These are phyloP conservation scores for Paracamarosporium sp. DNA, from an alignment of 2,329 filamentous ascomycete genomes.

Conservation along the genomic window DNA sequence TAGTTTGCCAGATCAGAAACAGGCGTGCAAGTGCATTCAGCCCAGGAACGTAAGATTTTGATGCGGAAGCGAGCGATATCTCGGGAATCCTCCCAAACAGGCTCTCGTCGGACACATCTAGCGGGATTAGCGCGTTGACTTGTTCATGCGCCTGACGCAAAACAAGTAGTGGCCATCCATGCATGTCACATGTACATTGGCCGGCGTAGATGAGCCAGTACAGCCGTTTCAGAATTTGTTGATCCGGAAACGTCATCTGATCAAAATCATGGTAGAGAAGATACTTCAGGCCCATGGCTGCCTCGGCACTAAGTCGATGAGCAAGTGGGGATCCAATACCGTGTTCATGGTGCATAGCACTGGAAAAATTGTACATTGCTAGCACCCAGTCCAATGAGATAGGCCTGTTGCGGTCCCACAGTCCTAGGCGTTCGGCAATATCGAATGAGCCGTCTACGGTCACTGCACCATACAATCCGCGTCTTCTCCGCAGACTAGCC, in stretches of 20 bases:
- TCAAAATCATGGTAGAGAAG: conserved; percentile 17
- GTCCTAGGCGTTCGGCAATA: conserved; percentile 17
- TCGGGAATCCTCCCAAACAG: conserved; percentile 4
- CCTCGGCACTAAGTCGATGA: conserved; percentile 19
- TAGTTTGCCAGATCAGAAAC: conserved; percentile 28
- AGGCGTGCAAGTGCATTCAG: conserved; percentile 25
- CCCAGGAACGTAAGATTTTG: conserved; percentile 21
- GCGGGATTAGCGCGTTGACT: conserved; percentile 15
- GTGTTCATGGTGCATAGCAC: conserved; percentile 19
- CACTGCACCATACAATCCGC: conserved; percentile 18
- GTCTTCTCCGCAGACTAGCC: conserved; percentile 22
- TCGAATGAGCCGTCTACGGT: conserved; percentile 22
- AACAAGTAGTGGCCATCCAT: conserved; percentile 20
- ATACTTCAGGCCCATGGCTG: conserved; percentile 20
- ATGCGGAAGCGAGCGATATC: neutral
- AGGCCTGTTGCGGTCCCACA: conserved; percentile 16
- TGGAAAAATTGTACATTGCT: conserved; percentile 26
- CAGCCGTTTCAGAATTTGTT: conserved; percentile 22
- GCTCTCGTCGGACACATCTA: conserved; percentile 17
- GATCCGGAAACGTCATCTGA: conserved; percentile 18
- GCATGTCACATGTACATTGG: conserved; percentile 27
- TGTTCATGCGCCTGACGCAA: conserved; percentile 24
- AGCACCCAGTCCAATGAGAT: conserved; percentile 20
- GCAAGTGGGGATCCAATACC: conserved; percentile 20
- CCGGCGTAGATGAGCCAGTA: conserved; percentile 28